Evolutionary conservation across 83 land plant species (phyloP).

Genomic region (Picea mariana): DNA sequence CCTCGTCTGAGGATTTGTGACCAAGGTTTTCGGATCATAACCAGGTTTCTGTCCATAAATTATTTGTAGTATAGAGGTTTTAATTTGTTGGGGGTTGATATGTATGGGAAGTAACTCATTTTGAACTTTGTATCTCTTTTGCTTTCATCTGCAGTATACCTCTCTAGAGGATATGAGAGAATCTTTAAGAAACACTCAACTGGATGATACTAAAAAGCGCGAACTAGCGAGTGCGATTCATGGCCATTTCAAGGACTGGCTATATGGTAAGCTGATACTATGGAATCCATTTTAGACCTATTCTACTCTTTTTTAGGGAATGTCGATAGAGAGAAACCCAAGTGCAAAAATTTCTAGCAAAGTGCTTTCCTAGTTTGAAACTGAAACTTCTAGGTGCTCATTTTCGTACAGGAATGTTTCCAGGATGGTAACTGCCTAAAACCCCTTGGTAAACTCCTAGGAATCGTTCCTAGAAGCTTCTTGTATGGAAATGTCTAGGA

Average conservation of each 20-base stretch:
- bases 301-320: neutral
- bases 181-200: conserved; percentile 62
- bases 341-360: no score
- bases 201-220: conserved; percentile 79
- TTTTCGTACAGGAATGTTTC: no score
- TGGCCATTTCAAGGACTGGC: conserved; percentile 93
- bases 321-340: no score
- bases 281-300: conserved; percentile 1
- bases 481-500: no score
- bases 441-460: no score
- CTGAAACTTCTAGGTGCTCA: no score
- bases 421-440: no score
- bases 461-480: no score
- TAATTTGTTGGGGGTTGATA: neutral
- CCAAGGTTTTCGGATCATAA: neutral
- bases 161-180: conserved; percentile 64
- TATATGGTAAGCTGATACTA: conserved; percentile 64
- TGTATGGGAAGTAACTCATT: neutral
- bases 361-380: no score
- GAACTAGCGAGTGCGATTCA: conserved; percentile 87
- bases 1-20: conserved; percentile 1
- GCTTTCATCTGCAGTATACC: conserved; percentile 44
- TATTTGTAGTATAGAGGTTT: neutral
- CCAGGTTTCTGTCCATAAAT: neutral
- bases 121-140: neutral